A percentile compares a stretch with the other conserved stretches of the same genome.
These are phyloP conservation scores for Vaccinium corymbosum DNA, from an alignment of 148 eudicot species.

Conservation along the genomic window DNA sequence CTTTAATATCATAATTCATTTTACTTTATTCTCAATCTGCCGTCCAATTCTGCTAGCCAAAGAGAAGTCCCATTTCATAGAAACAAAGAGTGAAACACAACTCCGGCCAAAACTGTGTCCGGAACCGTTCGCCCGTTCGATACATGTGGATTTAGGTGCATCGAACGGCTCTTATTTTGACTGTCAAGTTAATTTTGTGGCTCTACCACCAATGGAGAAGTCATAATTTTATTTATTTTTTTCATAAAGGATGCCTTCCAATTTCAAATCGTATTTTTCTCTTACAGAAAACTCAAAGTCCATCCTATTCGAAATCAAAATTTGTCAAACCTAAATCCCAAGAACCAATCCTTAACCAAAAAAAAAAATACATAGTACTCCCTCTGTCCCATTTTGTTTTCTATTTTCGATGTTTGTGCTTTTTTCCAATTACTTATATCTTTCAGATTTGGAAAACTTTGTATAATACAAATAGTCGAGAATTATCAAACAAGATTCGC, in stretches of 20 bases:
- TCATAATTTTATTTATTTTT: no score
- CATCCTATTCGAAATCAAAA: background rate
- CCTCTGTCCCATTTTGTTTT: no score
- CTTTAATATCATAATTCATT: background rate
- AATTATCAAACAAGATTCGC: no score
- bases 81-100: no score
- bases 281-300: conserved; percentile 30
- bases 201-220: background rate
- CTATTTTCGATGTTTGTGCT: no score
- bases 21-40: background rate
- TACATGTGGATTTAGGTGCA: no score
- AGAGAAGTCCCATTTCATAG: background rate
- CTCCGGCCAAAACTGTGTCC: no score
- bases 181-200: background rate
- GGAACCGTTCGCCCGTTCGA: no score
- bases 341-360: conserved; percentile 17
- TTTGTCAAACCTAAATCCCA: conserved; percentile 38
- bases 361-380: no score
- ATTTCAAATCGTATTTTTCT: background rate
- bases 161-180: background rate
- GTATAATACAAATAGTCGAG: no score
- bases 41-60: background rate
- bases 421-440: no score
- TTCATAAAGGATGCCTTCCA: background rate
- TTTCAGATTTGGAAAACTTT: no score